Evolutionary conservation across 2,329 filamentous ascomycete species (phyloP), one percentile per base, ranked within the genome.

Genomic region (Microdochium trichocladiopsis): DNA sequence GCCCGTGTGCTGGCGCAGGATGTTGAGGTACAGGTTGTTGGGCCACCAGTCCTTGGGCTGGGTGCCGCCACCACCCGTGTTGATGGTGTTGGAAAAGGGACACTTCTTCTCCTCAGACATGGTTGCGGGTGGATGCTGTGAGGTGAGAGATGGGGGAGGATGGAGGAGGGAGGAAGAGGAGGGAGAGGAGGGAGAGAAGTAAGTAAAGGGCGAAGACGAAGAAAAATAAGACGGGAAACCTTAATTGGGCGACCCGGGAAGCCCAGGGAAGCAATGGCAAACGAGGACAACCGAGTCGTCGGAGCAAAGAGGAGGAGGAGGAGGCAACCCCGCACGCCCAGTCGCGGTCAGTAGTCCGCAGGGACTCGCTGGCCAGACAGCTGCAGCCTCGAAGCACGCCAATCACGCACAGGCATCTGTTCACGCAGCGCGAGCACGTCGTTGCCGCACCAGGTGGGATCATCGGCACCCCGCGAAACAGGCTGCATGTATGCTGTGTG

Each of bases 41-140:
- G 88, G 87, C 87, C 87, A 91, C 83, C 86, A 90, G 74, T 90
- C 85, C 52, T 61, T 64, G 73, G 84, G 89, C 56, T 74, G 72
- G 60, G 84, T 87, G 61, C 87, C 88, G 60, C 80, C 80, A 58
- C 85, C 86, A 53, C 69, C 76, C 41, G 71, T 67, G 55, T 76
- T 76, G 61, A 51, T 63, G 53, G 57, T 56, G 48, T 54, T 55
- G 21, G 43, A 8, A 51, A 63, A 57, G 9, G 68, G 69, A 48
- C 69, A 71, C 62, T 47, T 47, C 21, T 47, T 47, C 43, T 47
- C 43, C 16, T 70, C 61, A 18, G 59, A 54, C 61, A 64, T 65
- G 49, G 43, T 54, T 9, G 22, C 10, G 8, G 21, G 25, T 41
- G 36, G 5, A 6, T 41, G 36, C 8, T 41, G 36, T 41, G 36